Evolutionary conservation across 208 protist species (phyloP).

Genomic region (Leishmania tropica): DNA sequence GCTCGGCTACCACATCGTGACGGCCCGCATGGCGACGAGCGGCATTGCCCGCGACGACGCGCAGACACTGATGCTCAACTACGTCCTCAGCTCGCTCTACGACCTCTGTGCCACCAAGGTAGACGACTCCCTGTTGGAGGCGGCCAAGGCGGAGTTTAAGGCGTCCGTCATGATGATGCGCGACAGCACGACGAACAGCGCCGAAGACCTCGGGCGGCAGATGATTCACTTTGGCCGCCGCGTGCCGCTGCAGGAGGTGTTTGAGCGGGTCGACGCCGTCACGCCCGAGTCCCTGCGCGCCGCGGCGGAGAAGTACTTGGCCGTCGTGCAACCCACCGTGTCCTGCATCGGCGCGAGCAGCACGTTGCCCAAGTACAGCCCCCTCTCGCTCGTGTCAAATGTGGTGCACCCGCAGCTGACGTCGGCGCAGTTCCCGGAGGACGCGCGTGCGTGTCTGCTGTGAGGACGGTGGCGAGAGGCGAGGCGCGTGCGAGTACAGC

Average conservation of each 20-base stretch:
- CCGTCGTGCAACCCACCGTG: conserved; percentile 55
- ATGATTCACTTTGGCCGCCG: conserved; percentile 93
- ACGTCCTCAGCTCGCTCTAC: conserved; percentile 69
- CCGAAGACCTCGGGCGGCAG: conserved; percentile 97
- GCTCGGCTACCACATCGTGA: conserved; percentile 89
- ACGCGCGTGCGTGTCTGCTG: conserved; percentile 23
- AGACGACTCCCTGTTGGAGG: conserved; percentile 83
- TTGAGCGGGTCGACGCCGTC: conserved; percentile 93
- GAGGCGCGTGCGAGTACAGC: neutral
- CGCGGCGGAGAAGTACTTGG: conserved; percentile 74
- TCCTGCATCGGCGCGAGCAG: conserved; percentile 78
- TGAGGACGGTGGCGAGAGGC: neutral
- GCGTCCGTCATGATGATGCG: conserved; percentile 92
- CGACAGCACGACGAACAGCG: conserved; percentile 94
- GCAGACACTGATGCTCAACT: conserved; percentile 73
- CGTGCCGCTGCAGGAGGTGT: conserved; percentile 92
- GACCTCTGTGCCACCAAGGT: conserved; percentile 64
- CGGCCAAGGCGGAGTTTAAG: conserved; percentile 95
- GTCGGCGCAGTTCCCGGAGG: conserved; percentile 19
- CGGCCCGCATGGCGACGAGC: conserved; percentile 47
- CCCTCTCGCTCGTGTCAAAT: conserved; percentile 37
- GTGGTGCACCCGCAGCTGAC: conserved; percentile 50
- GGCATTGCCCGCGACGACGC: conserved; percentile 58
- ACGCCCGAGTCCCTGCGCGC: conserved; percentile 80
- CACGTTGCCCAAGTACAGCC: conserved; percentile 62